Evolutionary conservation across 345 rosid genomes (phyloP), one percentile per base, ranked within the genome.

Genomic region (Camelina neglecta): DNA sequence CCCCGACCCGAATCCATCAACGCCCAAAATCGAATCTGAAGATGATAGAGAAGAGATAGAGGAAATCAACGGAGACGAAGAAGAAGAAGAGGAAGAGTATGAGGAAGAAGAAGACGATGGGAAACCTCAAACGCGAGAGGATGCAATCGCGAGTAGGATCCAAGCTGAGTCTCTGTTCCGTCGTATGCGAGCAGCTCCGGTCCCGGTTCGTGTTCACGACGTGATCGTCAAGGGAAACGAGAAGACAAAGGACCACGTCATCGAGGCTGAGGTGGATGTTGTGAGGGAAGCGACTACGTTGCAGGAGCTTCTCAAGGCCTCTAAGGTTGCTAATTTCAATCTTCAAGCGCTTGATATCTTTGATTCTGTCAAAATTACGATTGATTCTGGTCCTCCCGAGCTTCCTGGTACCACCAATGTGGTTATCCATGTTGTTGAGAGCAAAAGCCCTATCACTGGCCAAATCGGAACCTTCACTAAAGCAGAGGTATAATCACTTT

Each of bases 361-460:
- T 47, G 93, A 93, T 77, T 89, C 98, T 5, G 92, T 88, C 7
- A 88, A 64, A 47, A 88, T 95, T 21, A 89, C 86, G 48, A 90
- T 90, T 53, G 97, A 93, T 75, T 80, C 94, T 7, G 98, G 96
- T 13, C 99, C 99, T 35, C 85, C 82, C 18, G 98, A 93, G 86
- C 87, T 95, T 21, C 93, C 99, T 7, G 98, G 89, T n/a, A 86
- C 97, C 11, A 86, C 90, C 39, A 90, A 87, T 73, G 97, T 91
- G 29, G 72, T 93, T 7, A 82, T 91, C 53, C 77, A 89, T 44
- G 94, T 95, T 53, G 86, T 80, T 29, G 99, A 95, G 86, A 77
- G 86, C 42, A 67, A 49, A 59, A 86, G 74, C 72, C 90, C 88
- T 2, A 13, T 90, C 35, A 67, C 90, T 1, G 96, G 89, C 23